Evolutionary conservation across 495 filamentous ascomycete species (phyloP).

Genomic region (Podospora conica): DNA sequence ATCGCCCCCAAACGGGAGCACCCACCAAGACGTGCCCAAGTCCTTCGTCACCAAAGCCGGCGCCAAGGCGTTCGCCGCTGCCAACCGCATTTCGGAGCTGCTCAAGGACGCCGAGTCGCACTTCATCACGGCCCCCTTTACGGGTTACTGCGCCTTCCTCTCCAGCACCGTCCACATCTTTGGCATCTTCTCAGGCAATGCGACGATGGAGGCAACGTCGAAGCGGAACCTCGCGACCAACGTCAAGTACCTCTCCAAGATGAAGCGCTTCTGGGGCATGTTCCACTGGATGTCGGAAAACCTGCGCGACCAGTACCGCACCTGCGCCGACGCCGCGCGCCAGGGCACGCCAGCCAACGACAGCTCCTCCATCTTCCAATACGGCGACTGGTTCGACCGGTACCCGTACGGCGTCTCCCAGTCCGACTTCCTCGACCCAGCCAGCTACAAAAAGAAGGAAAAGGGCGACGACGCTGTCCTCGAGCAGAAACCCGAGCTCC

Average conservation of each 20-base stretch:
- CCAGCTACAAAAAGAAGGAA: slow-evolving; percentile 59
- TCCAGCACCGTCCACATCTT: slow-evolving; percentile 90
- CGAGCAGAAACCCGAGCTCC: slow-evolving; percentile 78
- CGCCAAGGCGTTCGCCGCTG: slow-evolving; percentile 75
- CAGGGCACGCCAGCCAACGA: slow-evolving; percentile 47
- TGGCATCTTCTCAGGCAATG: slow-evolving; percentile 77
- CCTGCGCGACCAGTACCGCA: slow-evolving; percentile 80
- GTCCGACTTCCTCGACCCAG: slow-evolving; percentile 75
- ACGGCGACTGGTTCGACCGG: slow-evolving; percentile 95
- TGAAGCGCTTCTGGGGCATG: slow-evolving; percentile 98
- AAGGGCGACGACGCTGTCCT: slow-evolving; percentile 74
- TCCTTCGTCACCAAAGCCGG: slow-evolving; percentile 71
- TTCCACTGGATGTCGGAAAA: slow-evolving; percentile 95
- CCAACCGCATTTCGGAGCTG: slow-evolving; percentile 79
- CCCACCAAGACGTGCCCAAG: slow-evolving; percentile 70
- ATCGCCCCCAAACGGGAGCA: slow-evolving; percentile 59
- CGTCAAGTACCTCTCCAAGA: slow-evolving; percentile 82
- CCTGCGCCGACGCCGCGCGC: slow-evolving; percentile 70
- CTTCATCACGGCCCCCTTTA: slow-evolving; percentile 81
- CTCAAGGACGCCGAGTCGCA: slow-evolving; percentile 74
- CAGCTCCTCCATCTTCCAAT: slow-evolving; percentile 75
- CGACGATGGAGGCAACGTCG: slow-evolving; percentile 63
- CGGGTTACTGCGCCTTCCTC: slow-evolving; percentile 89
- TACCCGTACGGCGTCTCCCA: slow-evolving; percentile 89
- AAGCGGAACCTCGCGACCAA: slow-evolving; percentile 86